phyloP scores from a whole-genome alignment of 495 filamentous ascomycete species.

The Cercophora sp. region DNA sequence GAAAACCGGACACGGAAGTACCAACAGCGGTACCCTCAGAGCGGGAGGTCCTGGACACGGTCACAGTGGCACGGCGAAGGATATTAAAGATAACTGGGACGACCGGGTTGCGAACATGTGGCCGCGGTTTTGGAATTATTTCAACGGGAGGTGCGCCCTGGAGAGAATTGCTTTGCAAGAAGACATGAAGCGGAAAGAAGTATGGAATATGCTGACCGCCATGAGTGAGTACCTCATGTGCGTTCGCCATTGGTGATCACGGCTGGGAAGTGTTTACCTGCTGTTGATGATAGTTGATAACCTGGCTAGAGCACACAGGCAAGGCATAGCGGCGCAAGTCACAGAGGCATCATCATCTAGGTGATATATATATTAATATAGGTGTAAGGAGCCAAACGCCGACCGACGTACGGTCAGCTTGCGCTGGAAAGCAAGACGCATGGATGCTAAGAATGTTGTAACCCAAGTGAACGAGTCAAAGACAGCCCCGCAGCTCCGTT shows the following conservation, averaged over 20 bases:
- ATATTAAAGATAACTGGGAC: slow-evolving; percentile 22
- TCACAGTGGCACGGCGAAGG: slow-evolving; percentile 18
- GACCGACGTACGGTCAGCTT: too few relatives aligned
- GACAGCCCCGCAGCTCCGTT: too few relatives aligned
- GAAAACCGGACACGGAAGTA: neutral
- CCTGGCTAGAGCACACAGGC: too few relatives aligned
- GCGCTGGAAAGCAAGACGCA: too few relatives aligned
- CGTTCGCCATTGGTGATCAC: slow-evolving; percentile 53
- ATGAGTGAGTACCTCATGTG: slow-evolving; percentile 57
- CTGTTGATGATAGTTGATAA: neutral
- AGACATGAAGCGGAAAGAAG: slow-evolving; percentile 77
- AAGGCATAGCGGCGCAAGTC: too few relatives aligned
- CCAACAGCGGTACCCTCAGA: neutral
- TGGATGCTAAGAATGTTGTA: too few relatives aligned
- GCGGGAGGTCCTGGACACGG: too few relatives aligned
- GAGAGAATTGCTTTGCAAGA: slow-evolving; percentile 82
- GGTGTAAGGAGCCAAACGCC: too few relatives aligned
- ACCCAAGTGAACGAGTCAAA: too few relatives aligned
- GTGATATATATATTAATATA: too few relatives aligned
- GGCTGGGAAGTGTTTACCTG: neutral
- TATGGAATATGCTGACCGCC: slow-evolving; percentile 61
- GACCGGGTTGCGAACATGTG: slow-evolving; percentile 44
- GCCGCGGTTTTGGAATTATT: slow-evolving; percentile 66
- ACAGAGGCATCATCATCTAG: too few relatives aligned
- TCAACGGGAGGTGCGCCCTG: slow-evolving; percentile 81